A percentile compares a stretch with the other conserved stretches of the same genome.
These are phyloP conservation scores for Aspergillus costaricaensis DNA, from an alignment of 2,329 filamentous ascomycete species.

Conservation along the genomic window DNA sequence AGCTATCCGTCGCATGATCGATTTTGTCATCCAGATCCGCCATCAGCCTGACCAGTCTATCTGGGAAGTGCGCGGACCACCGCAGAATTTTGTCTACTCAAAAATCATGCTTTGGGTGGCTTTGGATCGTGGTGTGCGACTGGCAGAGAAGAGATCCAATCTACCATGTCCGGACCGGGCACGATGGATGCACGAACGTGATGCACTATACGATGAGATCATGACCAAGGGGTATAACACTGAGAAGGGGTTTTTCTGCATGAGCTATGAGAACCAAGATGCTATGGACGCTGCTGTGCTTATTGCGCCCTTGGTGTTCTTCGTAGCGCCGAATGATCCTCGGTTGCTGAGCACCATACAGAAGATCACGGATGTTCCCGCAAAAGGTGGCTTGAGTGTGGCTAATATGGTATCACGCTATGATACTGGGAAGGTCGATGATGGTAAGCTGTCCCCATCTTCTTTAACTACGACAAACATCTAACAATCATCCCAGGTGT, in stretches of 20 bases:
- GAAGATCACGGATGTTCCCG: slow-evolving; percentile 68
- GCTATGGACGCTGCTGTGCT: slow-evolving; percentile 66
- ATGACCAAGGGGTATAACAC: slow-evolving; percentile 78
- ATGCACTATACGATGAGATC: slow-evolving; percentile 71
- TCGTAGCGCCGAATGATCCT: slow-evolving; percentile 75
- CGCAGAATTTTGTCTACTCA: slow-evolving; percentile 73
- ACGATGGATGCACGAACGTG: slow-evolving; percentile 67
- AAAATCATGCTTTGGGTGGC: slow-evolving; percentile 84
- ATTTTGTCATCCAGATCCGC: slow-evolving; percentile 63
- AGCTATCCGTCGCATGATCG: slow-evolving; percentile 66
- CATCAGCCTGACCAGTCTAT: slow-evolving; percentile 76
- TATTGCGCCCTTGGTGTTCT: slow-evolving; percentile 77
- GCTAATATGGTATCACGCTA: slow-evolving; percentile 76
- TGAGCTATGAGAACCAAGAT: slow-evolving; percentile 72
- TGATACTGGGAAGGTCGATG: slow-evolving; percentile 67
- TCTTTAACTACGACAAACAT: too few species aligned
- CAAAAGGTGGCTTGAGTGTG: slow-evolving; percentile 73
- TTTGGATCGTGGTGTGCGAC: slow-evolving; percentile 71
- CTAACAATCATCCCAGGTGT: slow-evolving; percentile 55
- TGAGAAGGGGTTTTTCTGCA: slow-evolving; percentile 69
- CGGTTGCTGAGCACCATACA: slow-evolving; percentile 73
- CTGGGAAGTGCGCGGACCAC: slow-evolving; percentile 67
- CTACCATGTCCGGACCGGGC: slow-evolving; percentile 71
- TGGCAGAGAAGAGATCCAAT: slow-evolving; percentile 69
- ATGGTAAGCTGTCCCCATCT: slow-evolving; percentile 52